Conservation (phyloP, 2,329 filamentous ascomycete species). For the Neoarthrinium moseri region DNA sequence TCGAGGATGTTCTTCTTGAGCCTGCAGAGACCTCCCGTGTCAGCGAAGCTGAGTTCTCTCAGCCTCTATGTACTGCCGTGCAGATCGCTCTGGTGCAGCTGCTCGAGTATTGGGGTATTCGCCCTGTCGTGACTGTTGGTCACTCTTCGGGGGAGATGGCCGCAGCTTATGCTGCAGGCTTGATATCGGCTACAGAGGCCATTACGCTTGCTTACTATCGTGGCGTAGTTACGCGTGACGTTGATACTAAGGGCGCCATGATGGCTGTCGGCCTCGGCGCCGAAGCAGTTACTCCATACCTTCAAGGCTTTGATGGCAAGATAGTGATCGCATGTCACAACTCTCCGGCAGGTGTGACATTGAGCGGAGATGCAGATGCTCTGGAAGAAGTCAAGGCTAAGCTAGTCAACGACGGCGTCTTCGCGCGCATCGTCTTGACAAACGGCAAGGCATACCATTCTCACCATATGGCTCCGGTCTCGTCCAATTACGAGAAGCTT, state of each 20-base stretch:
- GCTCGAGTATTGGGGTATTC: constrained; percentile 30
- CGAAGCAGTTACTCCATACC: constrained; percentile 17
- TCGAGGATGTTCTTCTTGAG: constrained; percentile 5
- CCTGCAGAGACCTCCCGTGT: background rate
- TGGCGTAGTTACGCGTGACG: constrained; percentile 16
- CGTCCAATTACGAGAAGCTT: constrained; percentile 4
- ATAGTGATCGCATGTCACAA: constrained; percentile 36
- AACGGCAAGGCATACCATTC: constrained; percentile 38
- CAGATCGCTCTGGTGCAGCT: constrained; percentile 36
- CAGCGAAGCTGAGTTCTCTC: constrained; percentile 9
- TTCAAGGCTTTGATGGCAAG: constrained; percentile 36
- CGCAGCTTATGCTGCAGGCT: constrained; percentile 36
- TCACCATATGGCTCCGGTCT: constrained; percentile 29
- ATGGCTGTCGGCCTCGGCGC: constrained; percentile 28
- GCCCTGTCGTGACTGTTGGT: constrained; percentile 26
- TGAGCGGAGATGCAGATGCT: constrained; percentile 44
- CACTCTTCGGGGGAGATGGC: constrained; percentile 39
- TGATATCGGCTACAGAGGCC: constrained; percentile 22
- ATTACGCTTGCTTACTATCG: constrained; percentile 24
- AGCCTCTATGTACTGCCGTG: constrained; percentile 38
- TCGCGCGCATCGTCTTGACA: constrained; percentile 44
- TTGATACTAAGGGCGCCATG: constrained; percentile 23
- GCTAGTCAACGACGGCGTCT: constrained; percentile 41
- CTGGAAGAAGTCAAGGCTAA: constrained; percentile 36
- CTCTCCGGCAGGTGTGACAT: constrained; percentile 44